Evolutionary conservation across 2,329 filamentous ascomycete genomes (phyloP), one percentile per base, ranked within the genome.

Genomic region (Trichoderma pleuroti): DNA sequence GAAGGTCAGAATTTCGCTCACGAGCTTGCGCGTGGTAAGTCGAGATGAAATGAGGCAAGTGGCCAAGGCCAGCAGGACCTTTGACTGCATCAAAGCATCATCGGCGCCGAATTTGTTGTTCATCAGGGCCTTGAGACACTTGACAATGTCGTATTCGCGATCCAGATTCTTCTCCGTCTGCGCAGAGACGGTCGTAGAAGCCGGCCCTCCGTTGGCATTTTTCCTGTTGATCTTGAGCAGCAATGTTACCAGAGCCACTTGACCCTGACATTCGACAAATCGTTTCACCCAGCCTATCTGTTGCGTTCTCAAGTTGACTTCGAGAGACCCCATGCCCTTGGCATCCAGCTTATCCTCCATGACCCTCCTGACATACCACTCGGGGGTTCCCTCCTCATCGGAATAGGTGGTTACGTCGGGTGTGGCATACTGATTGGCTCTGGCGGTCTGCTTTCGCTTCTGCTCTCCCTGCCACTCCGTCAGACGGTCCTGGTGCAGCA

Each of bases 91-190:
- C 70, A 99, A 85, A 21, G 96, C 96, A 86, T 99, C 94, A 79
- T 99, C 96, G 72, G 96, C 96, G 72, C 96, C 96, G 80, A 97
- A 98, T 80, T 97, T 98, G 87, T 98, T 99, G 88, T 99, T 99
- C 92, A 98, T 97, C 71, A 98, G 83, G 36, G 94, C 94, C 84
- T 98, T 98, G 71, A 99, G 83, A 83, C 96, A 98, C 83, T 99
- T 99, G 79, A 97, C 90, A 73, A 99, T 97, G 78, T 98, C 96
- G 79, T 98, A 98, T 82, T 97, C 94, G 75, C 92, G 90, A 78
- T 98, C 94, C 63, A 96, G 85, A 77, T 95, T 93, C 80, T 92
- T 93, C 76, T 97, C 93, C 71, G 79, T 84, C 77, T 80, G 88
- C 68, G 84, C 84, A 54, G 87, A 84, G 6, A 89, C 87, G 16